Evolutionary conservation across 73 alveolate genomes (phyloP), one percentile per base, ranked within the genome.

Genomic region (Paramecium biaurelia): DNA sequence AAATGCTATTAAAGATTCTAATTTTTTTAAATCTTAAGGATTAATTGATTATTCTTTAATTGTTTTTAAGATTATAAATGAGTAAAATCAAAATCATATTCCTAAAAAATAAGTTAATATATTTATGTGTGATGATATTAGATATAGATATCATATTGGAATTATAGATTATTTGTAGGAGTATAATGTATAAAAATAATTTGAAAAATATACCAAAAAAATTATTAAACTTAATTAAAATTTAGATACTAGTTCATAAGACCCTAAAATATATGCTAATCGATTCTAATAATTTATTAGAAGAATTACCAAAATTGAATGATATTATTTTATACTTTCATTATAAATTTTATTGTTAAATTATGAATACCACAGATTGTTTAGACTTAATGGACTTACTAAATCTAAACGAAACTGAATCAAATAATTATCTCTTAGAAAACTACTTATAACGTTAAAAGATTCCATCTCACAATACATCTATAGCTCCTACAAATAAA

Each of bases 1-100:
- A 30, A 70, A 89, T 41, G 92, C 87, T 70, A 89, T 43, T 11
- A 89, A 72, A 89, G 94, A 89, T 89, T 23, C 94, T 5, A 67
- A 70, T 35, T 89, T 89, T 47, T 70, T 89, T 49, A 37, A 38
- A 21, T 70, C 89, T 38, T 34, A 63, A 45, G 94, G 94, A n/a
- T 70, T 76, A 45, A 89, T 89, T 32, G 94, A 89, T 70, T 89
- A 89, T 72, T 70, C 92, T 11, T 43, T 89, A 85, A 89, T 89
- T 42, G 92, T 89, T 15, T 89, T 89, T 20, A 89, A 89, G 49
- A 89, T 89, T 70, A 67, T 70, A 26, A 82, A 70, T 45, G 94
- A 89, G 8, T 41, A 86, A 34, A 34, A 63, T 10, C 41, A 43
- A 10, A 56, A 70, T 70, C 74, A 10, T 12, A 20, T 70, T 26